Conservation (phyloP, 1,284 basidiomycete genomes). For the Leccinum insigne region DNA sequence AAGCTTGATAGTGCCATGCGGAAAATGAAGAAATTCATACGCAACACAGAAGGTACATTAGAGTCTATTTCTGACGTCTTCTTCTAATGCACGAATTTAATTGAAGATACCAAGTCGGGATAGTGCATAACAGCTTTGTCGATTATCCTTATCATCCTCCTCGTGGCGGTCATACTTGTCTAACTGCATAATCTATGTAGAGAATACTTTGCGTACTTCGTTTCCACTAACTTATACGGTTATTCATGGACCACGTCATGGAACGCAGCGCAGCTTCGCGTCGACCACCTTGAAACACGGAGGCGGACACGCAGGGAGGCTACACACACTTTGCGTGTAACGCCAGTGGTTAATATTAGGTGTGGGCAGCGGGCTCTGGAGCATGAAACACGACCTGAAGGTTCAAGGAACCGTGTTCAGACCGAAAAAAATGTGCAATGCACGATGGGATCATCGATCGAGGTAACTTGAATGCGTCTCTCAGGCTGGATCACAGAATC, state of each 20-base stretch:
- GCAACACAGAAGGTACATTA: constrained; percentile 74
- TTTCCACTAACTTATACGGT: constrained; percentile 23
- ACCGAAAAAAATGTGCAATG: neutral
- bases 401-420: neutral
- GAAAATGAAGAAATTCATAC: constrained; percentile 77
- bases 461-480: neutral
- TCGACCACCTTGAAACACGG: neutral
- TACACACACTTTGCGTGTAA: neutral
- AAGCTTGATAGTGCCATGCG: constrained; percentile 72
- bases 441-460: constrained; percentile 6
- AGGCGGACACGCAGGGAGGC: neutral
- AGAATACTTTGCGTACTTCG: constrained; percentile 11
- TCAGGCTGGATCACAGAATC: neutral
- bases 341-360: neutral
- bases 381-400: constrained; percentile 3
- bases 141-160: constrained; percentile 47
- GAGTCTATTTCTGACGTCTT: neutral
- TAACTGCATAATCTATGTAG: constrained; percentile 25
- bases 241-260: constrained; percentile 4
- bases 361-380: neutral
- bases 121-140: constrained; percentile 66
- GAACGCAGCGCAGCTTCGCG: neutral
- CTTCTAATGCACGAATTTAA: neutral
- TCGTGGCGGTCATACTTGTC: constrained; percentile 51
- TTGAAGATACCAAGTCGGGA: constrained; percentile 65